A percentile compares a stretch with the other conserved stretches of the same genome.
Conservation (phyloP, 2,329 filamentous ascomycete species). For the Phialocephala sp. region DNA sequence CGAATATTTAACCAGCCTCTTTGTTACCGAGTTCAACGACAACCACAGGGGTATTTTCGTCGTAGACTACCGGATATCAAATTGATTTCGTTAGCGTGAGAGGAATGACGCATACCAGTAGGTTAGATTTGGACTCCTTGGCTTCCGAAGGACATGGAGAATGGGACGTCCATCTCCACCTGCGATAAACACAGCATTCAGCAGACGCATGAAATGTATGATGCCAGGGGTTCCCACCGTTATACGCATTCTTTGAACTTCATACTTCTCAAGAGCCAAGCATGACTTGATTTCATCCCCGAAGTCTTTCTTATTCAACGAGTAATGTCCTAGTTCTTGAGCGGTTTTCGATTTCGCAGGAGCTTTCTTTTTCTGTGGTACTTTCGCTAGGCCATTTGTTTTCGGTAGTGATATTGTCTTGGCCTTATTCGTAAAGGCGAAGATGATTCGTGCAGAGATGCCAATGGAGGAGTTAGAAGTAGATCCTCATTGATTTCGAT, state of each 20-base stretch:
- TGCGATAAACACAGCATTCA: not conserved
- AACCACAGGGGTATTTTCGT: not conserved
- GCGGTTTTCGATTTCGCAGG: not conserved
- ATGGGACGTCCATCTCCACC: not conserved
- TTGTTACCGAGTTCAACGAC: not conserved
- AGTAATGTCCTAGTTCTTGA: not conserved
- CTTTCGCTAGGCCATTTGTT: not conserved
- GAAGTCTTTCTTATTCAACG: not conserved
- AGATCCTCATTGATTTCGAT: not conserved
- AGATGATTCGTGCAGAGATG: not conserved
- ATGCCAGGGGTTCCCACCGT: not conserved
- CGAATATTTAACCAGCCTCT: not conserved
- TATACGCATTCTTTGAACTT: not conserved
- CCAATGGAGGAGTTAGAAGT: not conserved
- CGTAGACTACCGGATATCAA: not conserved
- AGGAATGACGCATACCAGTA: not conserved
- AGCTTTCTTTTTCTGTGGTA: not conserved
- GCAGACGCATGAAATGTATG: not conserved
- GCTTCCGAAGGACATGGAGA: not conserved
- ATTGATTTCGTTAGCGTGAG: not conserved
- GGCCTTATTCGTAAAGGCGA: not conserved
- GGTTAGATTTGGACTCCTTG: not conserved
- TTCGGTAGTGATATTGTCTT: not conserved
- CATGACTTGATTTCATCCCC: not conserved
- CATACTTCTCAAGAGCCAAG: not conserved